Evolutionary conservation across 176 grass and related monocot species (phyloP).

Genomic region (Oryza brachyantha): DNA sequence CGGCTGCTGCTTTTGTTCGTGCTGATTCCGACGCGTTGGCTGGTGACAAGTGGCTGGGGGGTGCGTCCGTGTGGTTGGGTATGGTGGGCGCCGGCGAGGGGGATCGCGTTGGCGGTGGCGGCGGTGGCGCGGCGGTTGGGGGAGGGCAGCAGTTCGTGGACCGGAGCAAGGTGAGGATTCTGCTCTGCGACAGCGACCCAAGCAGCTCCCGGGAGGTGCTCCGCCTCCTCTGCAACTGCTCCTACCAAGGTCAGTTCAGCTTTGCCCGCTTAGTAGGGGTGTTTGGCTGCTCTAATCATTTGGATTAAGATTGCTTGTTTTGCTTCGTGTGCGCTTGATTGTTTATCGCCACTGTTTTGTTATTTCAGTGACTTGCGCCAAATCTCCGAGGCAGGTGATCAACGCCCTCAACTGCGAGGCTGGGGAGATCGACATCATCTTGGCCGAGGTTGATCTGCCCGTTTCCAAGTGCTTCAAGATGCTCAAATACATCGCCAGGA

Average conservation of each 20-base stretch:
- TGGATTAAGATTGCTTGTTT: background rate
- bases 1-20: background rate
- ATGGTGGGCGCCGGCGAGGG: constrained; percentile 43
- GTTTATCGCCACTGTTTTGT: background rate
- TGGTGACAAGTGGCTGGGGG: background rate
- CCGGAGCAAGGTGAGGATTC: constrained; percentile 88
- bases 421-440: constrained; percentile 81
- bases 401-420: constrained; percentile 66
- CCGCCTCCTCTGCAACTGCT: constrained; percentile 82
- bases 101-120: constrained; percentile 8
- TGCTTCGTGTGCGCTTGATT: background rate
- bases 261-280: background rate
- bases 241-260: constrained; percentile 67
- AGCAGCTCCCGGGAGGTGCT: constrained; percentile 70
- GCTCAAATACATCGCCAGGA: constrained; percentile 92
- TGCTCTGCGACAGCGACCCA: constrained; percentile 75
- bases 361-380: constrained; percentile 70
- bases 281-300: background rate
- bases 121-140: background rate
- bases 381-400: constrained; percentile 78
- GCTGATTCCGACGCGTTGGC: constrained; percentile 29
- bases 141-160: constrained; percentile 61
- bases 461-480: constrained; percentile 90
- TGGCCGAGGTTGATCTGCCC: constrained; percentile 89
- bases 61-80: background rate